Percentiles rank a stretch among this genome's conserved stretches.
These are phyloP conservation scores for Aspergillus alliaceus DNA, from an alignment of 2,329 filamentous ascomycete genomes.

Conservation along the genomic window DNA sequence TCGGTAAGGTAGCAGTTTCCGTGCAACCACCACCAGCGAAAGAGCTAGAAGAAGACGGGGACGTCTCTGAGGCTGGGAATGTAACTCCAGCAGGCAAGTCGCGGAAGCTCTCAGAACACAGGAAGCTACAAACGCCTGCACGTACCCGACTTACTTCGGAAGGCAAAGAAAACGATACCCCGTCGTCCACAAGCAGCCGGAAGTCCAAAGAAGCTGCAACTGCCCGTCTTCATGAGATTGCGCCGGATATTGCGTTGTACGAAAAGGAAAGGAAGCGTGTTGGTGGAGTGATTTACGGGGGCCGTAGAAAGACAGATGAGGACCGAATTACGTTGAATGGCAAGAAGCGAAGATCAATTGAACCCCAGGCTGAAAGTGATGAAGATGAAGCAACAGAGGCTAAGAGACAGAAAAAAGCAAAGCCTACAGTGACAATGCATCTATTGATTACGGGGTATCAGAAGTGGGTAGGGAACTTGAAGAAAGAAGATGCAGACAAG, in stretches of 20 bases:
- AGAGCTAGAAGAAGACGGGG: conserved; percentile 17
- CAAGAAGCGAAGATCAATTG: conserved; percentile 47
- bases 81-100: conserved; percentile 30
- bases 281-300: conserved; percentile 64
- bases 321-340: conserved; percentile 32
- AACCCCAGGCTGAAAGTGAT: conserved; percentile 49
- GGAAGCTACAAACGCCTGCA: conserved; percentile 53
- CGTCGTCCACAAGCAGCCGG: conserved; percentile 72
- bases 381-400: conserved; percentile 58
- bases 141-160: conserved; percentile 52
- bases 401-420: conserved; percentile 64
- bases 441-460: conserved; percentile 83
- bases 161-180: conserved; percentile 83
- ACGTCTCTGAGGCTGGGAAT: conserved; percentile 17
- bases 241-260: conserved; percentile 82
- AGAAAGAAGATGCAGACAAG: conserved; percentile 76
- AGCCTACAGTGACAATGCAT: conserved; percentile 67
- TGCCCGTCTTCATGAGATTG: conserved; percentile 72
- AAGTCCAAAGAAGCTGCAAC: conserved; percentile 85
- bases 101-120: conserved; percentile 28
- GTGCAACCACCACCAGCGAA: conserved; percentile 25
- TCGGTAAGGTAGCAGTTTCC: conserved; percentile 15
- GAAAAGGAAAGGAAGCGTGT: conserved; percentile 90
- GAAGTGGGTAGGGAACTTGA: conserved; percentile 72
- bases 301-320: conserved; percentile 47